phyloP scores from a whole-genome alignment of 495 filamentous ascomycete species.

The Podospora anserina region DNA sequence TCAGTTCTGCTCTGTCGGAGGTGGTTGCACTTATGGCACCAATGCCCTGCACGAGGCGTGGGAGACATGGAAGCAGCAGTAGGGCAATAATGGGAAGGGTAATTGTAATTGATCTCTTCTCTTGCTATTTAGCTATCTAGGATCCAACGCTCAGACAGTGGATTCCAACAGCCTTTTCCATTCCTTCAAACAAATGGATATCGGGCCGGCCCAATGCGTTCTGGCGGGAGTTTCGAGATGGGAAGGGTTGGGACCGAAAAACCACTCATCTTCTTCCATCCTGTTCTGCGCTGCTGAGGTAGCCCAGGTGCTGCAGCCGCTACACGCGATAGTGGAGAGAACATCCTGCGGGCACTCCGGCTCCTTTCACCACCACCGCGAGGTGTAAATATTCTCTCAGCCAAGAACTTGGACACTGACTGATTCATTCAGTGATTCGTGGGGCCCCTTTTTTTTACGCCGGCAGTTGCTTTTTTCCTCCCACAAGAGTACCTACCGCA shows the following conservation, averaged over 20 bases:
- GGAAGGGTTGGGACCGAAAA: neutral
- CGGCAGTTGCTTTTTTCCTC: neutral
- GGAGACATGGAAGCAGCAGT: neutral
- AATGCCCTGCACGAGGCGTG: neutral
- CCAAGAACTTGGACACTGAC: neutral
- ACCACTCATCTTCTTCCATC: neutral
- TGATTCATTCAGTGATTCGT: neutral
- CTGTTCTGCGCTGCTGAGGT: too few relatives aligned
- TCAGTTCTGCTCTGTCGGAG: constrained; percentile 14
- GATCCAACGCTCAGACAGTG: constrained; percentile 27
- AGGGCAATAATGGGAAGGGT: neutral
- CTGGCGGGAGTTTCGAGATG: neutral
- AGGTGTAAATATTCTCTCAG: too few relatives aligned
- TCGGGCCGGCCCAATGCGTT: constrained; percentile 11
- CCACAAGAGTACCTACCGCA: neutral
- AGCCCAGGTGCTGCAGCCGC: neutral
- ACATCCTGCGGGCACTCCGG: neutral
- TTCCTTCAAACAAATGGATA: constrained; percentile 1
- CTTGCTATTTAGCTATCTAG: neutral
- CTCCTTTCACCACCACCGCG: neutral
- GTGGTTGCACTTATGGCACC: neutral
- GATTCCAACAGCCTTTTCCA: constrained; percentile 11
- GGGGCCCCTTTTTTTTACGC: neutral
- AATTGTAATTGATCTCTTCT: neutral
- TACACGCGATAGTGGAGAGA: neutral